Evolutionary conservation across 805 yeast species (phyloP).

Genomic region (Myxozyma neotropica): DNA sequence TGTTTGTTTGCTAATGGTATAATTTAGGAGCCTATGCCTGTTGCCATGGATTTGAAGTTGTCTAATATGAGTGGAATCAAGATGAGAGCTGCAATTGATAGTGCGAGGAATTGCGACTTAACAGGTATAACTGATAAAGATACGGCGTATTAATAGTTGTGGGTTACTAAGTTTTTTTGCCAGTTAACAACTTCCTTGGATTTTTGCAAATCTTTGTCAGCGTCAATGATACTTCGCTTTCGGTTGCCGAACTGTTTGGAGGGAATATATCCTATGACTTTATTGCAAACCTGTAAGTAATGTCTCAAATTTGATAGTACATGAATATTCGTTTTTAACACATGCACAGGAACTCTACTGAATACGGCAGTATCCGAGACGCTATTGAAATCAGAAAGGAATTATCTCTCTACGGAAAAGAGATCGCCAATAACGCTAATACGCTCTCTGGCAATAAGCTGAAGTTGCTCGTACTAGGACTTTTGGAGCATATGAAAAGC

Average conservation of each 20-base stretch:
- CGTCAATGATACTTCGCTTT: background rate
- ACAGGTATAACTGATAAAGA: background rate
- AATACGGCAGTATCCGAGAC: conserved; percentile 13
- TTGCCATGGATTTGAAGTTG: background rate
- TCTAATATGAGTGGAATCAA: background rate
- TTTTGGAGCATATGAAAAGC: conserved; percentile 8
- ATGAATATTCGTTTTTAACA: background rate
- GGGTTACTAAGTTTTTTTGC: too few species aligned
- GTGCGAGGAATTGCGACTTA: background rate
- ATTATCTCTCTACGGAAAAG: background rate
- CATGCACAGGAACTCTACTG: conserved; percentile 1
- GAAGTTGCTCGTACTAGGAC: background rate
- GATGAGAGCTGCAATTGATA: background rate
- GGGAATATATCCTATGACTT: background rate
- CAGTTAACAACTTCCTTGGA: background rate
- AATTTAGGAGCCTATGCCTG: too few species aligned
- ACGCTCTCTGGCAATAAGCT: background rate
- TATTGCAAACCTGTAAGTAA: conserved; percentile 1
- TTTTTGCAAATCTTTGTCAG: background rate
- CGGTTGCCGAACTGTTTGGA: background rate
- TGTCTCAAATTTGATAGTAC: background rate
- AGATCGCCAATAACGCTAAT: background rate
- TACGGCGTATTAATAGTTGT: background rate
- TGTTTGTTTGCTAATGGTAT: too few species aligned
- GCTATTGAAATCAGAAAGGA: conserved; percentile 16